A percentile compares a stretch with the other conserved stretches of the same genome.
Evolutionary conservation across 2,329 filamentous ascomycete species (phyloP).

Genomic region (Sclerotinia subarctica): DNA sequence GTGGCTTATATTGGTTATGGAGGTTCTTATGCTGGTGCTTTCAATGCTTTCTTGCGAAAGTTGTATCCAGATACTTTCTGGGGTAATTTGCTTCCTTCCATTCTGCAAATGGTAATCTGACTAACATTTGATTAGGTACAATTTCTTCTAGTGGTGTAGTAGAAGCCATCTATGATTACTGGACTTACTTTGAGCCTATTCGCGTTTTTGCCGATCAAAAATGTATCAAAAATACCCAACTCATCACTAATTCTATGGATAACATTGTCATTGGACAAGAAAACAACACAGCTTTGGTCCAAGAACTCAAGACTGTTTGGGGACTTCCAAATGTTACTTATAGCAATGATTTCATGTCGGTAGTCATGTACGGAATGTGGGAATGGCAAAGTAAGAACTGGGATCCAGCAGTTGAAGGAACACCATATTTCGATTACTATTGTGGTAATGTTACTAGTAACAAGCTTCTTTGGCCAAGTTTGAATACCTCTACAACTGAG

Average conservation of each 20-base stretch:
- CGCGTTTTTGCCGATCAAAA: slow-evolving; percentile 54
- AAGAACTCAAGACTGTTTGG: slow-evolving; percentile 52
- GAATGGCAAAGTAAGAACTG: slow-evolving; percentile 57
- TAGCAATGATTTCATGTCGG: slow-evolving; percentile 50
- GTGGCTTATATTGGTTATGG: slow-evolving; percentile 78
- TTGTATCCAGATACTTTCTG: slow-evolving; percentile 76
- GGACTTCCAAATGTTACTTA: slow-evolving; percentile 46
- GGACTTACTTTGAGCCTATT: slow-evolving; percentile 60
- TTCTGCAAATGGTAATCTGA: background rate
- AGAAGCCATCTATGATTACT: slow-evolving; percentile 74
- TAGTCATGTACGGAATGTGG: slow-evolving; percentile 45
- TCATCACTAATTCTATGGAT: slow-evolving; percentile 56
- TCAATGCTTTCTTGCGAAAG: slow-evolving; percentile 72
- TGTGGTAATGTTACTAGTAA: slow-evolving; percentile 54
- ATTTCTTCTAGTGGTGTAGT: slow-evolving; percentile 81
- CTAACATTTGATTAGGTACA: slow-evolving; percentile 43
- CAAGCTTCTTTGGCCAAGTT: slow-evolving; percentile 56
- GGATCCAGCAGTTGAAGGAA: slow-evolving; percentile 52
- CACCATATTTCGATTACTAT: slow-evolving; percentile 48
- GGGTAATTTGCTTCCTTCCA: slow-evolving; percentile 42
- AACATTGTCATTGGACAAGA: slow-evolving; percentile 52
- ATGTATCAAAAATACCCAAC: slow-evolving; percentile 64
- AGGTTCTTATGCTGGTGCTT: slow-evolving; percentile 78
- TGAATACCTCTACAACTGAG: slow-evolving; percentile 64
- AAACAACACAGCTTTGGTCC: slow-evolving; percentile 40